Percentiles rank a stretch among this genome's conserved stretches.
Conservation (phyloP, 1,139 yeast species). For the Taphrina pruni region DNA sequence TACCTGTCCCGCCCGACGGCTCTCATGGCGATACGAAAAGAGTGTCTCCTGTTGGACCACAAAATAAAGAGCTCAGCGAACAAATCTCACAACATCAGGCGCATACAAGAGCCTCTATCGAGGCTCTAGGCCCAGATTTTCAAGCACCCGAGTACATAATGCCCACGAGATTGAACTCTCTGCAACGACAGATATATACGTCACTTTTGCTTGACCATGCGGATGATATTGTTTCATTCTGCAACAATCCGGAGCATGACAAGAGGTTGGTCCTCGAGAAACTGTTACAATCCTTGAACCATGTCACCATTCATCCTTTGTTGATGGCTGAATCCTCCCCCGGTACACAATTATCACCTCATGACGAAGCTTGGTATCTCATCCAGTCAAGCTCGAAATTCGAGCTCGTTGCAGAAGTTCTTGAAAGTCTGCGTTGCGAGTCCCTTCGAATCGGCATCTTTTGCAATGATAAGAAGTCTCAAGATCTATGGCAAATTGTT, state of each 20-base stretch:
- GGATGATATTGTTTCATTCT: constrained; percentile 13
- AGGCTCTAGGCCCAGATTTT: background rate
- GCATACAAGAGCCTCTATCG: background rate
- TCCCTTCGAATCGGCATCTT: constrained; percentile 27
- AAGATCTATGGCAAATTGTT: constrained; percentile 8
- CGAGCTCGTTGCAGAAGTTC: constrained; percentile 29
- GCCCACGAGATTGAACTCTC: constrained; percentile 17
- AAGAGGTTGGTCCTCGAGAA: background rate
- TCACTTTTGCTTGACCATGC: constrained; percentile 25
- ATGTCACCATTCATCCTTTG: constrained; percentile 22
- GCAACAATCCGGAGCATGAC: constrained; percentile 10
- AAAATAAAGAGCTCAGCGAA: background rate
- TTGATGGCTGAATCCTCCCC: constrained; percentile 13
- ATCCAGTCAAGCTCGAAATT: constrained; percentile 33
- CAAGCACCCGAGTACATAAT: constrained; percentile 19
- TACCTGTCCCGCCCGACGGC: background rate
- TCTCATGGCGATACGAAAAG: background rate
- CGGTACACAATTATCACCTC: constrained; percentile 23
- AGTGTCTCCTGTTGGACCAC: background rate
- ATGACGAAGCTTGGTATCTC: constrained; percentile 36
- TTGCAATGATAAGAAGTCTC: background rate
- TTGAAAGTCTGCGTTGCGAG: constrained; percentile 24
- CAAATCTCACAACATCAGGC: background rate
- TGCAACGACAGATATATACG: constrained; percentile 27
- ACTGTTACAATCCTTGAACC: constrained; percentile 5